Percentiles rank a stretch among this genome's conserved stretches.
Conservation (phyloP, 148 eudicot genomes). For the Vaccinium darrowii region DNA sequence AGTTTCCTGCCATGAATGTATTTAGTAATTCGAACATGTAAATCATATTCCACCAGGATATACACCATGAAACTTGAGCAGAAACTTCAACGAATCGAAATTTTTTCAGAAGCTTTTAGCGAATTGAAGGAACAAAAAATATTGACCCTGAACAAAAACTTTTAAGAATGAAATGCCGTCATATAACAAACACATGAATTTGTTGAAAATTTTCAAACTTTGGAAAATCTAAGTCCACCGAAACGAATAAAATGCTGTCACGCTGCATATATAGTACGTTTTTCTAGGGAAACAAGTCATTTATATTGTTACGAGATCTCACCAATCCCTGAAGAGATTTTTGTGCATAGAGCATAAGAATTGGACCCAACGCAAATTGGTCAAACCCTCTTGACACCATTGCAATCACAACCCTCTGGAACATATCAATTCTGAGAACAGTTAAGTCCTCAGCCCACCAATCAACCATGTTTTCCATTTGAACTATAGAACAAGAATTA, state of each 20-base stretch:
- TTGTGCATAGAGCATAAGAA: constrained; percentile 87
- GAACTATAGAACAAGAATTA: constrained; percentile 30
- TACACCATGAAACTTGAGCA: neutral
- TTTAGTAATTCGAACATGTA: neutral
- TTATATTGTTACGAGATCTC: constrained; percentile 38
- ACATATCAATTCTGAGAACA: constrained; percentile 70
- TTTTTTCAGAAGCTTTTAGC: too few relatives aligned
- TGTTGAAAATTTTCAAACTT: neutral
- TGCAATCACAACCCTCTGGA: constrained; percentile 76
- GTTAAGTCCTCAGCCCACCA: constrained; percentile 97
- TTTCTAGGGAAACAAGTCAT: neutral
- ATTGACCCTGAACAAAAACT: too few relatives aligned
- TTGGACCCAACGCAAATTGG: constrained; percentile 76
- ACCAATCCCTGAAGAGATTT: constrained; percentile 91
- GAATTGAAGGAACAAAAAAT: too few relatives aligned
- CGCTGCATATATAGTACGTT: neutral
- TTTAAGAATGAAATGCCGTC: too few relatives aligned
- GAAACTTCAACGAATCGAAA: neutral
- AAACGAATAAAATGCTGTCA: neutral
- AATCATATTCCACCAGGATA: neutral
- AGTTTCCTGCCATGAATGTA: constrained; percentile 48
- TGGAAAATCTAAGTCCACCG: neutral
- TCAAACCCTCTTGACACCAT: constrained; percentile 81
- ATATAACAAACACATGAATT: too few relatives aligned
- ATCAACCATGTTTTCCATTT: constrained; percentile 53